Evolutionary conservation across 2,329 filamentous ascomycete species (phyloP).

Genomic region (Trichoderma sp.): DNA sequence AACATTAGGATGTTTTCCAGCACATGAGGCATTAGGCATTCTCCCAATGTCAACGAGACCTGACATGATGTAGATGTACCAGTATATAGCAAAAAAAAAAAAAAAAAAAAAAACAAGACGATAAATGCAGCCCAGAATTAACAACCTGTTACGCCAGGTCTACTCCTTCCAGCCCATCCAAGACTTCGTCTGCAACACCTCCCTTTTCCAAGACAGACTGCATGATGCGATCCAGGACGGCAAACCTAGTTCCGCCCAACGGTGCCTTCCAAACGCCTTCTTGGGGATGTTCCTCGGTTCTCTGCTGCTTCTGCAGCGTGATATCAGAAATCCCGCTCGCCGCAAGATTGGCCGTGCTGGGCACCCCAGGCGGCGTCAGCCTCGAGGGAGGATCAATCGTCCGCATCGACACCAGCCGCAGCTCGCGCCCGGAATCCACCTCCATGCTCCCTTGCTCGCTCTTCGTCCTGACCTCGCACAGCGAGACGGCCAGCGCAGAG

Average conservation of each 20-base stretch:
- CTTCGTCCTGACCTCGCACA: constrained; percentile 49
- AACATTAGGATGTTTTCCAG: neutral
- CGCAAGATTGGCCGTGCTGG: constrained; percentile 59
- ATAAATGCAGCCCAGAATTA: neutral
- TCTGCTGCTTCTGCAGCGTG: constrained; percentile 35
- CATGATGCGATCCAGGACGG: constrained; percentile 69
- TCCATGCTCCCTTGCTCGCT: constrained; percentile 35
- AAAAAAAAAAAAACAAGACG: neutral
- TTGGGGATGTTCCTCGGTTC: constrained; percentile 51
- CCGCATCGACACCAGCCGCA: constrained; percentile 65
- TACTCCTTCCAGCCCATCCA: constrained; percentile 75
- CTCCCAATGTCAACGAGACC: neutral
- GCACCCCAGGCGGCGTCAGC: constrained; percentile 67
- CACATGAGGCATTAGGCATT: constrained; percentile 10
- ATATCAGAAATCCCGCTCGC: constrained; percentile 40
- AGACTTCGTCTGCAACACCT: constrained; percentile 80
- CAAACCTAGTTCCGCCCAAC: constrained; percentile 75
- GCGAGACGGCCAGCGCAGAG: constrained; percentile 78
- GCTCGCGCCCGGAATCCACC: constrained; percentile 40
- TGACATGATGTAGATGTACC: constrained; percentile 14
- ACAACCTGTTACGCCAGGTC: constrained; percentile 53
- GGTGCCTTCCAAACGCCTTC: constrained; percentile 85
- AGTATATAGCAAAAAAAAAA: neutral
- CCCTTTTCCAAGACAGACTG: constrained; percentile 71
- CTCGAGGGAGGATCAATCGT: constrained; percentile 73